A percentile compares a stretch with the other conserved stretches of the same genome.
Evolutionary conservation across 2,329 filamentous ascomycete genomes (phyloP).

Genomic region (Incumbomyces delicatus): DNA sequence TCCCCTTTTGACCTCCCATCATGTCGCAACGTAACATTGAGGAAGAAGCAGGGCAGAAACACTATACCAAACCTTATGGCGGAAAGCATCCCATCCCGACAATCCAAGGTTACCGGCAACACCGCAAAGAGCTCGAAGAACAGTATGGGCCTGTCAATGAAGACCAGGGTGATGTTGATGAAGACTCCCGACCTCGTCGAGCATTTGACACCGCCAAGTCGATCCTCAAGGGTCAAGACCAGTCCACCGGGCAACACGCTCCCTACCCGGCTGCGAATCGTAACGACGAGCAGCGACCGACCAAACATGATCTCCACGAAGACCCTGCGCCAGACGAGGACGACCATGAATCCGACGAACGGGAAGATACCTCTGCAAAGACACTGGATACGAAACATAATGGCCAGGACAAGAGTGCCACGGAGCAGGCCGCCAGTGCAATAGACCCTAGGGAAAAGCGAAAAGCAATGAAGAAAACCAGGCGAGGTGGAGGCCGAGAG

Average conservation of each 20-base stretch:
- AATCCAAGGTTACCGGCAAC: constrained; percentile 18
- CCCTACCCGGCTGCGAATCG: constrained; percentile 18
- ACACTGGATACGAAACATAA: background rate
- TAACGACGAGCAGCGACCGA: constrained; percentile 9
- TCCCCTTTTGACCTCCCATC: background rate
- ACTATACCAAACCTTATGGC: constrained; percentile 13
- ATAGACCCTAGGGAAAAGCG: constrained; percentile 37
- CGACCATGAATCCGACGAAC: constrained; percentile 1
- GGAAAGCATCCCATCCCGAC: constrained; percentile 20
- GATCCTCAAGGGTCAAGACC: constrained; percentile 16
- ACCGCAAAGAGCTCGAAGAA: constrained; percentile 14
- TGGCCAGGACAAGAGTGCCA: constrained; percentile 13
- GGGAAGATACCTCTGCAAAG: background rate
- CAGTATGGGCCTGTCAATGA: constrained; percentile 12
- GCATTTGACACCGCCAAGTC: constrained; percentile 18
- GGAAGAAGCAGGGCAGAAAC: constrained; percentile 9
- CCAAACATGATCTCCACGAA: background rate
- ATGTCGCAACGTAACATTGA: constrained; percentile 10
- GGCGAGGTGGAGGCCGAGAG: constrained; percentile 42
- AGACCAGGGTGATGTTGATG: constrained; percentile 14
- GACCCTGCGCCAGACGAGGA: background rate
- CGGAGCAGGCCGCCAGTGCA: constrained; percentile 16
- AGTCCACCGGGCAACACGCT: constrained; percentile 8
- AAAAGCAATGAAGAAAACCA: constrained; percentile 41
- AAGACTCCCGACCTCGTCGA: constrained; percentile 13